phyloP scores from a whole-genome alignment of 371 early-diverging fungal species.

The Rhizopus delemar region DNA sequence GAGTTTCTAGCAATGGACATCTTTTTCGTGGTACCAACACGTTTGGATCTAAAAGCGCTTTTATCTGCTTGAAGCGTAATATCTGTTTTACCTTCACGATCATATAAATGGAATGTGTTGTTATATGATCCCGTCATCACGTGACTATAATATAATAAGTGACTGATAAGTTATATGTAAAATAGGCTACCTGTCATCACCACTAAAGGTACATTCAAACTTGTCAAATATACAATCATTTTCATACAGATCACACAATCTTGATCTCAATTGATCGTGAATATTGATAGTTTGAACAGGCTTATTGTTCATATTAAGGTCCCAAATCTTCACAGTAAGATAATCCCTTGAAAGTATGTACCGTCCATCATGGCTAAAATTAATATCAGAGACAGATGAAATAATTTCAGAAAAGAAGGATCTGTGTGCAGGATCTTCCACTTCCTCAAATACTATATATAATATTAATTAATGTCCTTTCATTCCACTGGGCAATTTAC shows the following conservation, averaged over 20 bases:
- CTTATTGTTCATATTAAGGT: conserved; percentile 92
- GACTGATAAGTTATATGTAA: no score
- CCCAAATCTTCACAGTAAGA: conserved; percentile 96
- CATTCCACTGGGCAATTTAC: conserved; percentile 18
- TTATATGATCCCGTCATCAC: conserved; percentile 96
- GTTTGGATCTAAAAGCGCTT: conserved; percentile 93
- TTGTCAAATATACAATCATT: conserved; percentile 99
- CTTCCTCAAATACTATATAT: conserved; percentile 86
- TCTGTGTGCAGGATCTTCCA: conserved; percentile 89
- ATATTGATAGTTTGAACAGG: conserved; percentile 94
- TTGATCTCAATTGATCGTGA: conserved; percentile 91
- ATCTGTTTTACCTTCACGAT: conserved; percentile 72
- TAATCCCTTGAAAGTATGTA: conserved; percentile 97
- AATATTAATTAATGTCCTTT: neutral
- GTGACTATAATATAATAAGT: conserved; percentile 34
- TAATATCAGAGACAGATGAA: conserved; percentile 94
- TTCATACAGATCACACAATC: conserved; percentile 96
- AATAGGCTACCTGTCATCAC: conserved; percentile 68
- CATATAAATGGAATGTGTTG: conserved; percentile 94
- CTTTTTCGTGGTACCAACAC: conserved; percentile 62
- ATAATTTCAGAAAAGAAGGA: conserved; percentile 99
- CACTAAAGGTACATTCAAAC: conserved; percentile 96
- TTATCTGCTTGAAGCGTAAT: conserved; percentile 96
- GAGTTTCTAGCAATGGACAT: conserved; percentile 45
- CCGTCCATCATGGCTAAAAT: conserved; percentile 93